A percentile compares a stretch with the other conserved stretches of the same genome.
phyloP scores from a whole-genome alignment of 164 flowering plant genomes.

The Nelumbo lutea region DNA sequence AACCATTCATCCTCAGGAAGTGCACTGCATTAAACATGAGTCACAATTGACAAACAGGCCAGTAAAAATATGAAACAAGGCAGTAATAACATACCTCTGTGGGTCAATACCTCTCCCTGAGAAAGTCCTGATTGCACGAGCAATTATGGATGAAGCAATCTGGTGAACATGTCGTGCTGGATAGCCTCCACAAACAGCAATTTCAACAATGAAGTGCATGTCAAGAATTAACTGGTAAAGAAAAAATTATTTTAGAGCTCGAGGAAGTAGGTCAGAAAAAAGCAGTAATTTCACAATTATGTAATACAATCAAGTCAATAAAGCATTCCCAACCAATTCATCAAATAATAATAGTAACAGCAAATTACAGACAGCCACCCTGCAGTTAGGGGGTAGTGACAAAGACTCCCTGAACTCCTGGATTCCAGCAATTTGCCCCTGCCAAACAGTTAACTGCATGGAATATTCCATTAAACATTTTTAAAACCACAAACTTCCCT shows the following conservation, averaged over 20 bases:
- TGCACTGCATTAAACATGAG: constrained; percentile 35
- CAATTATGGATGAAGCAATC: constrained; percentile 74
- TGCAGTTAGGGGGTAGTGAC: too few relatives aligned
- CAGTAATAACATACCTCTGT: constrained; percentile 48
- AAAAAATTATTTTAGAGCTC: neutral
- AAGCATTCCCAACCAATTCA: neutral
- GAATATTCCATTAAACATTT: too few relatives aligned
- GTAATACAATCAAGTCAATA: too few relatives aligned
- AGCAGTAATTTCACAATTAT: too few relatives aligned
- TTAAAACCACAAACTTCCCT: too few relatives aligned
- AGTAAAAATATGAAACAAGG: neutral
- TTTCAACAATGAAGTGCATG: constrained; percentile 94
- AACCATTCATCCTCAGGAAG: constrained; percentile 97
- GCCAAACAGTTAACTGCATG: too few relatives aligned
- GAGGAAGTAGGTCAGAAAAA: neutral
- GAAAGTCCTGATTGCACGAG: constrained; percentile 80
- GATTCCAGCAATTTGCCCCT: too few relatives aligned
- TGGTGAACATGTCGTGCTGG: constrained; percentile 79
- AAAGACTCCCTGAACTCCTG: too few relatives aligned
- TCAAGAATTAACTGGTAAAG: constrained; percentile 79
- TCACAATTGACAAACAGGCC: neutral
- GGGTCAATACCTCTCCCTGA: constrained; percentile 82
- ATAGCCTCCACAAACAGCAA: constrained; percentile 84
- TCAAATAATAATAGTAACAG: neutral
- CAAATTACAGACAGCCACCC: too few relatives aligned